Conservation (phyloP, 2,329 filamentous ascomycete species). For the Alternaria incomplexa region DNA sequence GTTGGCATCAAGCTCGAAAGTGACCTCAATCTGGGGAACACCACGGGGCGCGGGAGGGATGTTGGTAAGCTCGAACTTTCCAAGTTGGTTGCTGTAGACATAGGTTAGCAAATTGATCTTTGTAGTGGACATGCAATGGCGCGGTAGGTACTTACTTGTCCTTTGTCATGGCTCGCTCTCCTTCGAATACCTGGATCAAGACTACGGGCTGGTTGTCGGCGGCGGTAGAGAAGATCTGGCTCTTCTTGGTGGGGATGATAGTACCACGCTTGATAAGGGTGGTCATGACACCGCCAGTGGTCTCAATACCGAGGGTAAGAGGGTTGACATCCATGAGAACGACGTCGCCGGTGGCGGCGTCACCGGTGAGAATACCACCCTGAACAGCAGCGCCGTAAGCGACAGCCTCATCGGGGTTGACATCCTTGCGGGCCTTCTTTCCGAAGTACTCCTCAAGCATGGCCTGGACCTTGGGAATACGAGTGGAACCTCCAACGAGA, state of each 20-base stretch:
- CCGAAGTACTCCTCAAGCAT: constrained; percentile 97
- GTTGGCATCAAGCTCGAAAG: constrained; percentile 97
- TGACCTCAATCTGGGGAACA: constrained; percentile 97
- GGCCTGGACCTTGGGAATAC: constrained; percentile 96
- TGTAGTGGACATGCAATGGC: not conserved
- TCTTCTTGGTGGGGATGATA: constrained; percentile 93
- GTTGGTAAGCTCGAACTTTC: constrained; percentile 97
- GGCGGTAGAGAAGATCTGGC: constrained; percentile 95
- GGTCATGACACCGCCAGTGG: constrained; percentile 96
- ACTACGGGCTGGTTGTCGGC: constrained; percentile 97
- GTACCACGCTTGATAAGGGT: constrained; percentile 96
- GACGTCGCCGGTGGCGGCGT: constrained; percentile 78
- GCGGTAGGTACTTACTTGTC: constrained; percentile 54
- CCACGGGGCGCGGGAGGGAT: constrained; percentile 95
- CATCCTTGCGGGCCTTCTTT: constrained; percentile 99
- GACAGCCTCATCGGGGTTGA: constrained; percentile 99
- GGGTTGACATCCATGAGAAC: constrained; percentile 99
- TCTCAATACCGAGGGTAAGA: constrained; percentile 95
- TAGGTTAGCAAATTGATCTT: not conserved
- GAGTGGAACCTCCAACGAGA: constrained; percentile 95
- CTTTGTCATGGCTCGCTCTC: constrained; percentile 92
- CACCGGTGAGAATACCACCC: constrained; percentile 91
- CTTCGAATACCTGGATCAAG: constrained; percentile 93
- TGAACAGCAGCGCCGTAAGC: constrained; percentile 97
- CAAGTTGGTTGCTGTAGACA: constrained; percentile 73